Conservation (phyloP, 176 grass and related monocot genomes). For the Alopecurus myosuroides region DNA sequence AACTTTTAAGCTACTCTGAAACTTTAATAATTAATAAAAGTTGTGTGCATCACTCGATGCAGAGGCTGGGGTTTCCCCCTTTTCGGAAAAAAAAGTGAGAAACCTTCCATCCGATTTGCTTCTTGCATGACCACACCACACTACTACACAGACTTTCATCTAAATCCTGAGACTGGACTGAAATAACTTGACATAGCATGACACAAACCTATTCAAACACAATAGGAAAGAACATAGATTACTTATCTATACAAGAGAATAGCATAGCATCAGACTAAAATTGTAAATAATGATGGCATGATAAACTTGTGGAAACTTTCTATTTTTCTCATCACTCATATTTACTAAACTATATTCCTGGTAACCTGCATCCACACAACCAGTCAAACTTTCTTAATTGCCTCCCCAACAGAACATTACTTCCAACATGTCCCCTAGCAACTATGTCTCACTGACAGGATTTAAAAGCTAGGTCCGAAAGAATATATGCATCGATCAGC, state of each 20-base stretch:
- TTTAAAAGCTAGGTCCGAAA: neutral
- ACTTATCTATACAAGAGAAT: neutral
- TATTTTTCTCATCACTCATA: neutral
- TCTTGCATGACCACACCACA: neutral
- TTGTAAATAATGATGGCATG: neutral
- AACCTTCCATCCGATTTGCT: neutral
- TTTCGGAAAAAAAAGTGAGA: no score
- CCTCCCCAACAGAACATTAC: slow-evolving; percentile 25
- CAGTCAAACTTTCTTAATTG: slow-evolving; percentile 21
- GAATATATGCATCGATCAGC: slow-evolving; percentile 26
- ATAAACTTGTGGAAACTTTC: neutral
- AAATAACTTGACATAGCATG: neutral
- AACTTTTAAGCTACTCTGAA: no score
- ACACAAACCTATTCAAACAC: neutral
- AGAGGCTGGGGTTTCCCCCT: no score
- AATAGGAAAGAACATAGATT: neutral
- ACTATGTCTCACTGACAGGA: slow-evolving; percentile 12
- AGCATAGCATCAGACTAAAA: neutral
- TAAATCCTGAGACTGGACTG: neutral
- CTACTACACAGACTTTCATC: neutral
- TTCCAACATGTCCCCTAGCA: slow-evolving; percentile 30
- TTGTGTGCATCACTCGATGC: no score
- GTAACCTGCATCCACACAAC: neutral
- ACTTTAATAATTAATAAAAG: no score
- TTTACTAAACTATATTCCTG: neutral